phyloP scores from a whole-genome alignment of 805 yeast genomes.

The Ogataea methanolica region DNA sequence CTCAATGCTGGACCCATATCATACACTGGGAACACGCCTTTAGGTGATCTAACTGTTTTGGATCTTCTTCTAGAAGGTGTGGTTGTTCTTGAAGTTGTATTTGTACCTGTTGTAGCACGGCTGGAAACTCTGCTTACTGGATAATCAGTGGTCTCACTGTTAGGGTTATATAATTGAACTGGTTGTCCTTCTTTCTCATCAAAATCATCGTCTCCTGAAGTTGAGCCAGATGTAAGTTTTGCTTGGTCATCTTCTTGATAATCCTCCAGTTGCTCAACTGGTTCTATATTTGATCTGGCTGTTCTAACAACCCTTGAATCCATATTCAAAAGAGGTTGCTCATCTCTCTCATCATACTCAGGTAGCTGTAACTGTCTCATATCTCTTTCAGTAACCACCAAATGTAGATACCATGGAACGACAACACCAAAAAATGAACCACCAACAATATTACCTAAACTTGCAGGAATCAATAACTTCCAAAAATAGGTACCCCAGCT shows the following conservation, averaged over 20 bases:
- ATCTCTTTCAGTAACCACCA: constrained; percentile 70
- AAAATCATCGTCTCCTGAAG: background rate
- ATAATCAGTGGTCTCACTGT: background rate
- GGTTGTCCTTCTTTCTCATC: constrained; percentile 2
- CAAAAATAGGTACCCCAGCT: constrained; percentile 64
- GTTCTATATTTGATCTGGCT: constrained; percentile 5
- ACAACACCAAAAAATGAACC: constrained; percentile 62
- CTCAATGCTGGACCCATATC: constrained; percentile 69
- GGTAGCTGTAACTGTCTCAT: constrained; percentile 60
- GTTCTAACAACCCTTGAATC: constrained; percentile 75
- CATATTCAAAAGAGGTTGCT: constrained; percentile 71
- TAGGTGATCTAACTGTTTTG: constrained; percentile 47
- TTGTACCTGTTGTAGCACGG: background rate
- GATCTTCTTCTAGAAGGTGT: background rate
- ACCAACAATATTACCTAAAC: constrained; percentile 76
- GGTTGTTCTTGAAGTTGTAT: background rate
- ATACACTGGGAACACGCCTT: constrained; percentile 73
- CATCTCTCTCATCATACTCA: constrained; percentile 65
- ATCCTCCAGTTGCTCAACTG: background rate
- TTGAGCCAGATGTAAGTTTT: background rate
- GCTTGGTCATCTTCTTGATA: background rate
- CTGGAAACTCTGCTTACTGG: background rate
- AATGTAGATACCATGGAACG: constrained; percentile 69
- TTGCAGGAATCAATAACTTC: constrained; percentile 68
- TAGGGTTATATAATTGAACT: background rate